Evolutionary conservation across 495 filamentous ascomycete genomes (phyloP), one percentile per base, ranked within the genome.

Genomic region (Xeromyces bisporus): DNA sequence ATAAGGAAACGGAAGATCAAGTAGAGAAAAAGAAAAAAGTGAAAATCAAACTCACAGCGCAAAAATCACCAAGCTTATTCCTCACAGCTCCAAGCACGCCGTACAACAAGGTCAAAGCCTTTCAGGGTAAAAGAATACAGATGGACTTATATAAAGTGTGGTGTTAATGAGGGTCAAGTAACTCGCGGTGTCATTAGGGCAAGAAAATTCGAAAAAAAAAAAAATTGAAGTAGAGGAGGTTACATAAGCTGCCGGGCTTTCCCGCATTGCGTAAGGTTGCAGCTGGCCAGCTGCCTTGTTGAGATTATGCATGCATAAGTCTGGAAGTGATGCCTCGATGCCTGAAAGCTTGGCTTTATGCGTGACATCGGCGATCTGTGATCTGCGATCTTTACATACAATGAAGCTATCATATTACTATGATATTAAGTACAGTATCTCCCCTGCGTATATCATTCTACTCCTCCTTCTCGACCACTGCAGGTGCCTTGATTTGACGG

Each of bases 381-480:
- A n/a, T n/a, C n/a, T n/a, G n/a, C n/a, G n/a, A n/a, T n/a, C n/a
- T n/a, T n/a, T n/a, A n/a, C n/a, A n/a, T n/a, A n/a, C n/a, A n/a
- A n/a, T n/a, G n/a, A n/a, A n/a, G n/a, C n/a, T n/a, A n/a, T n/a
- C n/a, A n/a, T n/a, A n/a, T n/a, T n/a, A n/a, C n/a, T n/a, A n/a
- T n/a, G n/a, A n/a, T n/a, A n/a, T n/a, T n/a, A n/a, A n/a, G n/a
- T n/a, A n/a, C n/a, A n/a, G n/a, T n/a, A n/a, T n/a, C n/a, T n/a
- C n/a, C n/a, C n/a, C n/a, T n/a, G n/a, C n/a, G n/a, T n/a, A n/a
- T n/a, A n/a, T n/a, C n/a, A n/a, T n/a, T n/a, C n/a, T 58, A 62
- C 37, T 71, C 58, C 47, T 83, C 74, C 57, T 73, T 73, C 51
- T 89, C 82, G 34, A 89, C 67, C 18, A 82, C 65, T 1, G 79